Evolutionary conservation across 2,329 filamentous ascomycete species (phyloP), one percentile per base, ranked within the genome.

Genomic region (Sporothrix brunneoviolacea): DNA sequence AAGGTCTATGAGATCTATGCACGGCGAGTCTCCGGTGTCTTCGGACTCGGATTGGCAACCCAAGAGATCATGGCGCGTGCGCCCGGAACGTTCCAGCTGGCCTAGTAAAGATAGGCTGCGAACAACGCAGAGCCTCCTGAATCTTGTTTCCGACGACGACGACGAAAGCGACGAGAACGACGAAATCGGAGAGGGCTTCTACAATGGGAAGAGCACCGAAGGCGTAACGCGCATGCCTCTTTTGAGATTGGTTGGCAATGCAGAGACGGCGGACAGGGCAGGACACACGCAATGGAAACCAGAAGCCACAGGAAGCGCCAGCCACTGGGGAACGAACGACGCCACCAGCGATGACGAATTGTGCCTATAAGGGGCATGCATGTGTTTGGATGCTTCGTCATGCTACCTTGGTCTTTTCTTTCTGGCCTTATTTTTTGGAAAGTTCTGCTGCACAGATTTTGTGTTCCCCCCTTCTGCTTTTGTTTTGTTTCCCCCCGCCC

Each of bases 321-420:
- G 3, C 16, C 2, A 18, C 18, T 10, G 5, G 24, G 36, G 16
- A 10, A 13, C 4, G 8, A 35, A 48, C 16, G 40, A 35, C 41
- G 16, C 21, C 21, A 38, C 22, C 19, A 56, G 54, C 41, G 57
- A 57, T 27, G 57, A 59, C 46, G 57, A 59, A 45, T 47, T 59
- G 28, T 52, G 55, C 38, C 39, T 56, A 32, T 58, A 41, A 56
- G 21, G n/a, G 12, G 16, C 5, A 16, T 12, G 12, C 13, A 3
- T 4, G 7, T 9, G 21, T 49, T 49, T 32, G 16, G 8, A 32
- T 15, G 16, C 10, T 50, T 44, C 44, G 35, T 37, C 22, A 39
- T 32, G 37, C 22, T 16, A n/a, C 10, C 13, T 47, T 21, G 35
- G 21, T 38, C 44, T 39, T 38, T 21, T 37, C 7, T 48, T 43